Evolutionary conservation across 139 green algal species (phyloP).

Genomic region (Trebouxia sp.): DNA sequence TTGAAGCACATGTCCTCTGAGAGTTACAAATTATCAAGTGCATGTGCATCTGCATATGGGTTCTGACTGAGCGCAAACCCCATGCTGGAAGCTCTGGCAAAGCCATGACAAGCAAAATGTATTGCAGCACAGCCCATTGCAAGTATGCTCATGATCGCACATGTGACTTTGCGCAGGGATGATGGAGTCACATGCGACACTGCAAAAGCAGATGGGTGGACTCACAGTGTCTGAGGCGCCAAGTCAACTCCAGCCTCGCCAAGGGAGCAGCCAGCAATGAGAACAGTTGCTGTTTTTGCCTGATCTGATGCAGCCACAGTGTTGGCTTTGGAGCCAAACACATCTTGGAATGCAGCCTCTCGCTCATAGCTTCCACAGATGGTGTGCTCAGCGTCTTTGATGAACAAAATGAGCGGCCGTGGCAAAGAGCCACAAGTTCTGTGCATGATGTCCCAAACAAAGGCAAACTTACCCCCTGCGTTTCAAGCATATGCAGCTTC

Average conservation of each 20-base stretch:
- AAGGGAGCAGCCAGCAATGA: constrained; percentile 31
- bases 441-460: constrained; percentile 37
- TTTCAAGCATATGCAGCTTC: background rate
- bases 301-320: background rate
- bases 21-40: too few species aligned
- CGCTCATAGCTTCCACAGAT: constrained; percentile 33
- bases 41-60: too few species aligned
- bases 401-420: constrained; percentile 29
- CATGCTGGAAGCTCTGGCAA: too few species aligned
- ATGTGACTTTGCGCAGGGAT: background rate
- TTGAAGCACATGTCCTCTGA: constrained; percentile 5
- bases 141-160: too few species aligned
- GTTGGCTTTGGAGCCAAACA: constrained; percentile 27
- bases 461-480: constrained; percentile 32
- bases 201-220: background rate
- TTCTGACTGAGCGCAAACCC: too few species aligned
- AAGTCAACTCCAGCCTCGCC: background rate
- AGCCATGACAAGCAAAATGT: too few species aligned
- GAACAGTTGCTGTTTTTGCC: constrained; percentile 30
- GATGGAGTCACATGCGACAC: background rate
- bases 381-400: constrained; percentile 33
- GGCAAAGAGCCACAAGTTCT: background rate
- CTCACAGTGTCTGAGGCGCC: constrained; percentile 23
- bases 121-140: too few species aligned
- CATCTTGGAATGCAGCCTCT: constrained; percentile 28